Conservation (phyloP, 257 asterid species). For the Prunella vulgaris region DNA sequence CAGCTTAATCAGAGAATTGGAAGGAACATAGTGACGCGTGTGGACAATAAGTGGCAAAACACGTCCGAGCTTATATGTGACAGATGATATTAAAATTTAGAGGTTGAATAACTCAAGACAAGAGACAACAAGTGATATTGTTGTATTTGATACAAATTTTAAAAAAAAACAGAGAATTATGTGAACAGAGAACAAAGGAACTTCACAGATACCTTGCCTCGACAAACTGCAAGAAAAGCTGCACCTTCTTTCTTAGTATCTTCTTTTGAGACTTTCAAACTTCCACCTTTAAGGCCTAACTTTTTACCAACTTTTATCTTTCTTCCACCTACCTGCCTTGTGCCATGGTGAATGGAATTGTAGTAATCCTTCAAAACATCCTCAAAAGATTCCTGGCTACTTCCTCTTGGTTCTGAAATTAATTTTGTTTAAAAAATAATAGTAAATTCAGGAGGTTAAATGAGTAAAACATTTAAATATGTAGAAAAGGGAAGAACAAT, state of each 20-base stretch:
- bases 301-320: conserved; percentile 52
- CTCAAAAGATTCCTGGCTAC: conserved; percentile 71
- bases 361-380: conserved; percentile 67
- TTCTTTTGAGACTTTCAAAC: conserved; percentile 26
- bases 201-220: conserved; percentile 71
- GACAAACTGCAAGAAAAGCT: conserved; percentile 95
- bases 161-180: background rate
- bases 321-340: conserved; percentile 42
- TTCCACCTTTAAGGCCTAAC: conserved; percentile 42
- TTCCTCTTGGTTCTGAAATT: conserved; percentile 83
- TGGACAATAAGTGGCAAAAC: background rate
- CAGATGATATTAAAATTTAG: conserved; percentile 2
- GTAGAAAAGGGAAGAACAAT: background rate
- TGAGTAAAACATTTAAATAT: background rate
- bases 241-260: conserved; percentile 60
- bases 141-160: background rate
- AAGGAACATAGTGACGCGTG: background rate
- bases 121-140: background rate
- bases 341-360: conserved; percentile 44
- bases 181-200: background rate
- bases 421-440: background rate
- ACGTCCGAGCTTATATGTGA: conserved; percentile 3
- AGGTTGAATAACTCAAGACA: background rate
- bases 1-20: background rate
- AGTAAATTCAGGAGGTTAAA: conserved; percentile 13